Percentiles rank a stretch among this genome's conserved stretches.
Evolutionary conservation across 2,329 filamentous ascomycete species (phyloP).

Genomic region (Cadophora malorum): DNA sequence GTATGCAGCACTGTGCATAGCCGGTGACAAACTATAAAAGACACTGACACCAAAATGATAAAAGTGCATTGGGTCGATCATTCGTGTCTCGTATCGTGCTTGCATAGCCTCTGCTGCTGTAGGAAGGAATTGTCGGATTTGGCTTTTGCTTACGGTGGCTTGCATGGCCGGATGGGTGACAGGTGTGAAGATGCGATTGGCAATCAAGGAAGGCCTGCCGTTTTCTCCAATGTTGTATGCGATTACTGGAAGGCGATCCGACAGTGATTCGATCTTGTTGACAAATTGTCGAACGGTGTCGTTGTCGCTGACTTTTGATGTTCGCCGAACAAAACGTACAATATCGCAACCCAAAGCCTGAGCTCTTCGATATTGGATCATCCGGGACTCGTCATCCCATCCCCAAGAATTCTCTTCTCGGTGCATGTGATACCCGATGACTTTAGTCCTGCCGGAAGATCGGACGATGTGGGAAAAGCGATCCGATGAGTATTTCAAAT

Average conservation of each 20-base stretch:
- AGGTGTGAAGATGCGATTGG: slow-evolving; percentile 63
- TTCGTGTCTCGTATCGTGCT: slow-evolving; percentile 67
- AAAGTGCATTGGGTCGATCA: slow-evolving; percentile 72
- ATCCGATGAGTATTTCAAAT: slow-evolving; percentile 60
- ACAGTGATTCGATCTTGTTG: slow-evolving; percentile 39
- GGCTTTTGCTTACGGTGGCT: slow-evolving; percentile 55
- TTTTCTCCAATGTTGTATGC: slow-evolving; percentile 62
- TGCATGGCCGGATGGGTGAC: slow-evolving; percentile 61
- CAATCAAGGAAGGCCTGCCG: slow-evolving; percentile 60
- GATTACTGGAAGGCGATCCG: slow-evolving; percentile 49
- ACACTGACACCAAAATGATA: slow-evolving; percentile 78
- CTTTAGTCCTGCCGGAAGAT: slow-evolving; percentile 56
- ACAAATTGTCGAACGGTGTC: slow-evolving; percentile 45
- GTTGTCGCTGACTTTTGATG: slow-evolving; percentile 57
- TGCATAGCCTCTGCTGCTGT: slow-evolving; percentile 69
- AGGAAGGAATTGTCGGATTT: slow-evolving; percentile 42
- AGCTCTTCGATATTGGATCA: slow-evolving; percentile 57
- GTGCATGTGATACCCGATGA: slow-evolving; percentile 58
- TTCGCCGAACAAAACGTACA: slow-evolving; percentile 60
- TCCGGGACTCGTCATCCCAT: slow-evolving; percentile 58
- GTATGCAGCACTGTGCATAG: slow-evolving; percentile 78
- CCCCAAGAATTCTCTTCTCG: slow-evolving; percentile 43
- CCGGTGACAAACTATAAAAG: slow-evolving; percentile 75
- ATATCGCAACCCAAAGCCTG: slow-evolving; percentile 59
- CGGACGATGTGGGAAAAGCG: slow-evolving; percentile 53